Evolutionary conservation across 2,329 filamentous ascomycete species (phyloP).

Genomic region (Calonectria fujianensis): DNA sequence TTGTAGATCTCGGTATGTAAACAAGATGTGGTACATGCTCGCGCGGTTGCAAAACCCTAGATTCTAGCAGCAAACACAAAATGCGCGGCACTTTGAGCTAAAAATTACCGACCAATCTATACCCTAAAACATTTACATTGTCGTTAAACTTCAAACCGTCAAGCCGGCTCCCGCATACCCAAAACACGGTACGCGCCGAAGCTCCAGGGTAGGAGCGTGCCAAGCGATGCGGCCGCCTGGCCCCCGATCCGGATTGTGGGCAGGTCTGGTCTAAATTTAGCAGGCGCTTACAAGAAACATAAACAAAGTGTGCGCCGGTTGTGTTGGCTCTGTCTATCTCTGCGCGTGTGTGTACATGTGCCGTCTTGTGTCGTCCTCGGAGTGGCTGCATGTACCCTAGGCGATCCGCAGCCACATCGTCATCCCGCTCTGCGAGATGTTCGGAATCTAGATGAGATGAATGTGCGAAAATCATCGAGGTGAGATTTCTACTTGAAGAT

Average conservation of each 20-base stretch:
- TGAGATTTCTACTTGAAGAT: neutral
- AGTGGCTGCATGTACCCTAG: constrained; percentile 16
- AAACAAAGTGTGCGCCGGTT: neutral
- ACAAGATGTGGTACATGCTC: neutral
- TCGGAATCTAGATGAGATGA: neutral
- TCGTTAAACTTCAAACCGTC: neutral
- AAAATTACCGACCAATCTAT: neutral
- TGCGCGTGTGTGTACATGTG: constrained; percentile 3
- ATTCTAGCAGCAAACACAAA: neutral
- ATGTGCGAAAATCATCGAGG: neutral
- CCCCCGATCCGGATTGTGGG: neutral
- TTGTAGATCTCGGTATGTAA: neutral
- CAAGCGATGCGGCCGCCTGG: constrained; percentile 8
- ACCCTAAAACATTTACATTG: neutral
- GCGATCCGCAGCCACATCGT: constrained; percentile 13
- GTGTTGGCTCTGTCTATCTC: constrained; percentile 15
- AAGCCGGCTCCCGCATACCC: neutral
- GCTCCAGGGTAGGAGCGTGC: constrained; percentile 7
- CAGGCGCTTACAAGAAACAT: constrained; percentile 21
- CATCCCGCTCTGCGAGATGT: constrained; percentile 5
- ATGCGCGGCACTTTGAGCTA: neutral
- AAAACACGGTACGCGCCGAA: neutral
- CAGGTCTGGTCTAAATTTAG: constrained; percentile 24
- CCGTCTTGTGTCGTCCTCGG: constrained; percentile 19
- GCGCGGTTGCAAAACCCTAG: neutral